Evolutionary conservation across 306 rosid genomes (phyloP).

Genomic region (Corylus americana): DNA sequence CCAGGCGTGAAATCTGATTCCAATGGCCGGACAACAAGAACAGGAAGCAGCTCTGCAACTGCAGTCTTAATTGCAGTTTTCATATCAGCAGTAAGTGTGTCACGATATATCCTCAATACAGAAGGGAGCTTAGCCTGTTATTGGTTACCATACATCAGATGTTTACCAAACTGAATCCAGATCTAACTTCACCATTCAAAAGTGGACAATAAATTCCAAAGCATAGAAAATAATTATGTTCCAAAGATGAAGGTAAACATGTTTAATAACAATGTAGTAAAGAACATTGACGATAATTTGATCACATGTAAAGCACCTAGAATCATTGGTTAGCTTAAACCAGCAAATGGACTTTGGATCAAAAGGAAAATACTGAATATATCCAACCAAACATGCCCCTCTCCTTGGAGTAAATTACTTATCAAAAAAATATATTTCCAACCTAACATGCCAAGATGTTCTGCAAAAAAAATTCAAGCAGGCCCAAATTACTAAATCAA

Average conservation of each 20-base stretch:
- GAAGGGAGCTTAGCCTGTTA: constrained; percentile 96
- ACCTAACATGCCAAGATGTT: not conserved
- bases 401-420: no score
- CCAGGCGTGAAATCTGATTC: constrained; percentile 79
- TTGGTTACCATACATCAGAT: constrained; percentile 21
- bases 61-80: constrained; percentile 90
- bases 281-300: not conserved
- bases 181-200: not conserved
- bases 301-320: not conserved
- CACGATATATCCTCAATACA: constrained; percentile 89
- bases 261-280: not conserved
- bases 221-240: not conserved
- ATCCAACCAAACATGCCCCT: not conserved
- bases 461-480: not conserved
- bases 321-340: not conserved
- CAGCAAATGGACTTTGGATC: not conserved
- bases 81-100: constrained; percentile 93
- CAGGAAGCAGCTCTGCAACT: constrained; percentile 92
- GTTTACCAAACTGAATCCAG: constrained; percentile 2
- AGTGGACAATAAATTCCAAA: constrained; percentile 2
- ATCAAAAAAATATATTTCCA: no score
- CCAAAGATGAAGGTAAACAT: not conserved
- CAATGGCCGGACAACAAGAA: constrained; percentile 71
- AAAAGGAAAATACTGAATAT: not conserved
- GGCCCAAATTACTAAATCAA: not conserved